Base-by-base conservation (phyloP, 1,284 basidiomycete species). In the Hortiboletus rubellus region DNA sequence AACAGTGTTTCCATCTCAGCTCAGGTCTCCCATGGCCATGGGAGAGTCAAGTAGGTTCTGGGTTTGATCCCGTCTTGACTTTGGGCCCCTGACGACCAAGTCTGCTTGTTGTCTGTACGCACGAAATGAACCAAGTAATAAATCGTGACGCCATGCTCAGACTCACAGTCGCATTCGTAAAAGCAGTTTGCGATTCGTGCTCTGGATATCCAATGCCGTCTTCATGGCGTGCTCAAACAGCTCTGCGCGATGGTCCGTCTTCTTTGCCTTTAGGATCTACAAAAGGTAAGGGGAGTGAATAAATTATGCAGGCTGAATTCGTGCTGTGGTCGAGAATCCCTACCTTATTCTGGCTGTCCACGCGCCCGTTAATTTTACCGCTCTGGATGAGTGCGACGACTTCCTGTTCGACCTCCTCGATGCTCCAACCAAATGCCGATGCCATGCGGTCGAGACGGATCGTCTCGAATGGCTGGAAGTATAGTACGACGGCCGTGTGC, bases 401-500 rank as follows among this genome's bases (percentile, higher is more conserved):
- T 60, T 88, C 82, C 45, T 77, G 74, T 69, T 91, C 86, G 17
- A 90, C 82, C 58, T 86, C 83, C 12, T 83, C 82, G 6, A 88
- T 75, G 0, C 79, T 78, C 85, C 91, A 91, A 7, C 94, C 94
- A 65, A 96, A 95, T 5, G 92, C 91, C 3, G 73, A 73, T 41
- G 87, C 85, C 88, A 96, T 91, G 34, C 89, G 81, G 42, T 86
- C 82, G 27, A 96, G 82, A 61, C 83, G 82, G 68, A 96, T 91
- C 17, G 88, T 83, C 43, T 87, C 76, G 69, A 94, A 96, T 0
- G 94, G 92, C 61, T 86, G 82, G 77, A 95, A 92, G 74, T 94
- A 95, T 40, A 91, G 78, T n/a, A 91, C 83, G 44, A 94, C 77
- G 0, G 90, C 86, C 54, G 85, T 87, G 60, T 86, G 83, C 18